These are phyloP conservation scores for Leccinum proliferum DNA, from an alignment of 1,284 basidiomycete species.

Conservation along the genomic window DNA sequence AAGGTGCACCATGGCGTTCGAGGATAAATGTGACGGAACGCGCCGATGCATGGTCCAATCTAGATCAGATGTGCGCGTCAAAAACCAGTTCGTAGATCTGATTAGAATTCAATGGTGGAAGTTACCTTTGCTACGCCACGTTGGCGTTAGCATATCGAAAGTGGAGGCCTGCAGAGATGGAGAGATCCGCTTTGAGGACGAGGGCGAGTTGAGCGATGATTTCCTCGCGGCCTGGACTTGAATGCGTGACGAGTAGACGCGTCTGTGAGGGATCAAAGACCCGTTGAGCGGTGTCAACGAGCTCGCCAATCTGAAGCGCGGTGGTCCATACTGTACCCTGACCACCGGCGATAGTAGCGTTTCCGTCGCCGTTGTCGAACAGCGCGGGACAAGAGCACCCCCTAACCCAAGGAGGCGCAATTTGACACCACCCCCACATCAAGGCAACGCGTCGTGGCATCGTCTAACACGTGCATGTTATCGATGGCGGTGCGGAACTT, in stretches of 20 bases:
- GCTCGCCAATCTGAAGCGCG: constrained; percentile 94
- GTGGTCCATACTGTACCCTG: constrained; percentile 99
- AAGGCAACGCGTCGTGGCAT: constrained; percentile 87
- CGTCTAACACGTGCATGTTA: constrained; percentile 90
- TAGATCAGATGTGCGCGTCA: constrained; percentile 24
- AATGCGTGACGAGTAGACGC: constrained; percentile 89
- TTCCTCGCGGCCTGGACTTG: constrained; percentile 90
- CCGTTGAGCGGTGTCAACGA: constrained; percentile 95
- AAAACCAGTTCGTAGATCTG: constrained; percentile 4
- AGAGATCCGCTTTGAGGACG: constrained; percentile 91
- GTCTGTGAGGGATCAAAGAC: constrained; percentile 93
- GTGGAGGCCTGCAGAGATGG: constrained; percentile 92
- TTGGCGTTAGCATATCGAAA: constrained; percentile 93
- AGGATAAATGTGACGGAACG: constrained; percentile 32
- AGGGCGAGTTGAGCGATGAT: constrained; percentile 89
- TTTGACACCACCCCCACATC: constrained; percentile 92
- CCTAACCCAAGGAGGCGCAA: constrained; percentile 92
- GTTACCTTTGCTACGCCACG: constrained; percentile 39
- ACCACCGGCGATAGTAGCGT: constrained; percentile 94
- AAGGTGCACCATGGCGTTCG: constrained; percentile 32
- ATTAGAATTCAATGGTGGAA: constrained; percentile 30
- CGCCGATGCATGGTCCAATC: constrained; percentile 48
- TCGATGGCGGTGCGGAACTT: constrained; percentile 83
- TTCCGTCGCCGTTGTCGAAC: constrained; percentile 95
- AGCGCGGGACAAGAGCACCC: constrained; percentile 93